These are phyloP conservation scores for Talinum fruticosum DNA, from an alignment of 148 eudicot genomes.

Conservation along the genomic window DNA sequence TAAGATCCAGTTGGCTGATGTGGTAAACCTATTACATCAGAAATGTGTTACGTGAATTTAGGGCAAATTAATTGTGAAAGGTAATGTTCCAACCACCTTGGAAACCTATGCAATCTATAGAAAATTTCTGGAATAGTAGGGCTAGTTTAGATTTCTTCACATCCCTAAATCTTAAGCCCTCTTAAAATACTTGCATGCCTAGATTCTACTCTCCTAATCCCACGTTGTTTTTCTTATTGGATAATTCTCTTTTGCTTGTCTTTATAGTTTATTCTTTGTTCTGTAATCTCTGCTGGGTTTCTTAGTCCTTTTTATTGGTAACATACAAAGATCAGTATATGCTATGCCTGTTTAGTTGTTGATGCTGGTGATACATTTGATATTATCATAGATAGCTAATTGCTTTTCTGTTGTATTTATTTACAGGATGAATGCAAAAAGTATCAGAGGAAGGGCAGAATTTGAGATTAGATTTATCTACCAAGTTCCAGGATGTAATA, in stretches of 20 bases:
- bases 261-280: neutral
- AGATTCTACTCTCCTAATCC: too few relatives aligned
- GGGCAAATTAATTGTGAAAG: neutral
- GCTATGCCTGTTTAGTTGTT: neutral
- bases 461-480: slow-evolving; percentile 85
- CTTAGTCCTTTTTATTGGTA: neutral
- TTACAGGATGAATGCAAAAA: slow-evolving; percentile 88
- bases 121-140: neutral
- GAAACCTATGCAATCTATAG: neutral
- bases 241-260: too few relatives aligned
- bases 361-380: neutral
- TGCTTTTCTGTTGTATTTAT: slow-evolving; percentile 21
- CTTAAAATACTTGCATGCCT: too few relatives aligned
- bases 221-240: too few relatives aligned
- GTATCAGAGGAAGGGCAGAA: slow-evolving; percentile 88
- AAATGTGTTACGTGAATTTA: neutral
- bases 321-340: neutral
- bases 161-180: too few relatives aligned
- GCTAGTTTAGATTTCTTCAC: too few relatives aligned
- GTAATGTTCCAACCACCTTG: neutral
- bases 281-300: neutral
- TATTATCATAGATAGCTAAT: neutral
- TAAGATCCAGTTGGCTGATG: neutral
- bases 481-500: slow-evolving; percentile 81
- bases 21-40: neutral